Evolutionary conservation across 2,329 filamentous ascomycete species (phyloP).

Genomic region (Beauveria medogensis): DNA sequence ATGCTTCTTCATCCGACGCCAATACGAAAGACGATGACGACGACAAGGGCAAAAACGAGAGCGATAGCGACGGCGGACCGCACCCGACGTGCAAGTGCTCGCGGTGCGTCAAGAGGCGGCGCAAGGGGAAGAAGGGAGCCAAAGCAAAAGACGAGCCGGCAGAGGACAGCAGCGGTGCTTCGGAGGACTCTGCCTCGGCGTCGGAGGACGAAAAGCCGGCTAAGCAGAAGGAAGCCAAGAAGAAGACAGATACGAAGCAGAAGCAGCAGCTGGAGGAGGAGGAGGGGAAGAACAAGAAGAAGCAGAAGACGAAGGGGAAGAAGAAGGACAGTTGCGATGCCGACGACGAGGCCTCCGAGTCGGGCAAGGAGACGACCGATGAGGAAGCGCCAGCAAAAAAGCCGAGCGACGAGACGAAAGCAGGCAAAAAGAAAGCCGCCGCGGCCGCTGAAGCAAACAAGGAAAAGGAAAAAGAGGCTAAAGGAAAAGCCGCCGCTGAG

Average conservation of each 20-base stretch:
- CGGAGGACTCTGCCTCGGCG: neutral
- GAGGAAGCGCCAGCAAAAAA: constrained; percentile 10
- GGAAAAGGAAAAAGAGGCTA: constrained; percentile 12
- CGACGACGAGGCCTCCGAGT: constrained; percentile 20
- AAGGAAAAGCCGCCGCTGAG: neutral
- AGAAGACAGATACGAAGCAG: constrained; percentile 10
- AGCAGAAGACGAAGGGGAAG: constrained; percentile 15
- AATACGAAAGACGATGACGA: neutral
- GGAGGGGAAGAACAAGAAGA: constrained; percentile 7
- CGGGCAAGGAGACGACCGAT: constrained; percentile 14
- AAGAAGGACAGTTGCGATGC: constrained; percentile 18
- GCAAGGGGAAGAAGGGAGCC: neutral
- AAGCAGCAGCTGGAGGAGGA: constrained; percentile 9
- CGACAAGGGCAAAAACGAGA: neutral
- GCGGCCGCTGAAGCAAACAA: constrained; percentile 8
- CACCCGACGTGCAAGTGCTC: constrained; percentile 8
- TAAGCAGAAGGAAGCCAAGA: neutral
- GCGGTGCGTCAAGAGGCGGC: neutral
- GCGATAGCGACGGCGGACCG: neutral
- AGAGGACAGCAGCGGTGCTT: neutral
- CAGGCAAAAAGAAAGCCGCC: neutral
- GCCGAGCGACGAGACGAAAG: constrained; percentile 11
- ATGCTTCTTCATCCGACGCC: constrained; percentile 15
- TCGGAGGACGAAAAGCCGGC: neutral
- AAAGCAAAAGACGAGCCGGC: neutral